A percentile compares a stretch with the other conserved stretches of the same genome.
Evolutionary conservation across 345 rosid genomes (phyloP).

Genomic region (Hypericum perforatum): DNA sequence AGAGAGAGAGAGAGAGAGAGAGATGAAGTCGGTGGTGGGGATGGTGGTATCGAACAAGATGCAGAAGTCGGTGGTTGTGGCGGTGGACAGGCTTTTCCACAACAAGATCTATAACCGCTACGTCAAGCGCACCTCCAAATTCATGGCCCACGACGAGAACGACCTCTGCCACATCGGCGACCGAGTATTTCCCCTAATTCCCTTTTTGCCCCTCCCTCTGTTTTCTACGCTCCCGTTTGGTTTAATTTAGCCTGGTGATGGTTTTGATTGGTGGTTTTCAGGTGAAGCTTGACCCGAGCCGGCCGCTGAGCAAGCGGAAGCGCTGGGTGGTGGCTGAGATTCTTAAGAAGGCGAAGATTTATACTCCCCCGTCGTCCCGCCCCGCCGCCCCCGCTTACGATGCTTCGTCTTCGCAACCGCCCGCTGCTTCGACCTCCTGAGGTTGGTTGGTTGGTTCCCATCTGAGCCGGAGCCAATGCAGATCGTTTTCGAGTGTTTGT

Average conservation of each 20-base stretch:
- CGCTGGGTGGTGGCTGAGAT: constrained; percentile 85
- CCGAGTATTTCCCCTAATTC: constrained; percentile 29
- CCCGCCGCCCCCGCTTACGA: background rate
- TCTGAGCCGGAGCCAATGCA: too few relatives aligned
- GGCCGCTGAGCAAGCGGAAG: constrained; percentile 92
- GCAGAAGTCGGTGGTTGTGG: constrained; percentile 79
- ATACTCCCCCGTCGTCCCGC: constrained; percentile 34
- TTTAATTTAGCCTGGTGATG: too few relatives aligned
- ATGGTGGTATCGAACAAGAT: constrained; percentile 64
- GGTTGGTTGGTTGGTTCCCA: background rate
- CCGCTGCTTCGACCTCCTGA: constrained; percentile 1
- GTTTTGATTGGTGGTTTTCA: constrained; percentile 16
- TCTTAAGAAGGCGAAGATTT: constrained; percentile 72
- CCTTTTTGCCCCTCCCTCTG: background rate
- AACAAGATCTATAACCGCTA: constrained; percentile 68
- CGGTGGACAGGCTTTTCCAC: constrained; percentile 79
- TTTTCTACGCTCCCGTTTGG: background rate
- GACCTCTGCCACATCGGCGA: constrained; percentile 77
- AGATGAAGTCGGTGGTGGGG: constrained; percentile 44
- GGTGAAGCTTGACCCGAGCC: constrained; percentile 87
- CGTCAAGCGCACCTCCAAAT: constrained; percentile 85
- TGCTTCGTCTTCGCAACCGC: background rate
- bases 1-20: too few relatives aligned
- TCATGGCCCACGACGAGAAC: constrained; percentile 90
- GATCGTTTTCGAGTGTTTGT: too few relatives aligned